Evolutionary conservation across 495 filamentous ascomycete genomes (phyloP).

Genomic region (Cercophora newfieldiana): DNA sequence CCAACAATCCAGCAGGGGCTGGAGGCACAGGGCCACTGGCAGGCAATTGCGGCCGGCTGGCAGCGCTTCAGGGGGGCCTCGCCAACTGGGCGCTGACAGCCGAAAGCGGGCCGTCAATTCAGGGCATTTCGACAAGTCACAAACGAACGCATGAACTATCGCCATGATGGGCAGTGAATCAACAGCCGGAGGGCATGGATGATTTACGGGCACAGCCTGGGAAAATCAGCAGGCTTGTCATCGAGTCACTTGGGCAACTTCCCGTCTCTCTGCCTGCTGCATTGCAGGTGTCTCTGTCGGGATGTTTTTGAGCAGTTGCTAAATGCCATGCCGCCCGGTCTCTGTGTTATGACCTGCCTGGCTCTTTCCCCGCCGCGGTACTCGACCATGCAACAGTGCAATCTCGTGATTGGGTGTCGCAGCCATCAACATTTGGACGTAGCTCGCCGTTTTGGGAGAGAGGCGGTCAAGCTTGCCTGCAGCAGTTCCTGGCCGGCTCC

Average conservation of each 20-base stretch:
- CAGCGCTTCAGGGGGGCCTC: neutral
- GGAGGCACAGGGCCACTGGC: conserved; percentile 6
- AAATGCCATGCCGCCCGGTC: neutral
- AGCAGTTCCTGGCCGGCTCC: conserved; percentile 3
- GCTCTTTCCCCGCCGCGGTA: neutral
- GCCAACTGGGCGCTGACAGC: neutral
- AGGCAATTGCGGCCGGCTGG: neutral
- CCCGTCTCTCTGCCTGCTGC: too few species aligned
- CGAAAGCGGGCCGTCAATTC: neutral
- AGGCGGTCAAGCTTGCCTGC: conserved; percentile 2
- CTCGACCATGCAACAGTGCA: conserved; percentile 26
- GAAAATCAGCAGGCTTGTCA: neutral
- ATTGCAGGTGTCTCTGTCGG: neutral
- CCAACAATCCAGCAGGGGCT: conserved; percentile 12
- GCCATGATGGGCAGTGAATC: neutral
- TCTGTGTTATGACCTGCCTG: neutral
- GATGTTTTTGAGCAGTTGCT: neutral
- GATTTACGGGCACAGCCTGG: neutral
- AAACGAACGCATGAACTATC: neutral
- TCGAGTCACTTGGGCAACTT: neutral
- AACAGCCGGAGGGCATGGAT: neutral
- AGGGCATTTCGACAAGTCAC: neutral
- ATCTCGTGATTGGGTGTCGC: conserved; percentile 25
- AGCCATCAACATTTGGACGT: neutral
- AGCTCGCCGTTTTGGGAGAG: conserved; percentile 1